Conservation (phyloP, 345 rosid species). For the Populus nigra region DNA sequence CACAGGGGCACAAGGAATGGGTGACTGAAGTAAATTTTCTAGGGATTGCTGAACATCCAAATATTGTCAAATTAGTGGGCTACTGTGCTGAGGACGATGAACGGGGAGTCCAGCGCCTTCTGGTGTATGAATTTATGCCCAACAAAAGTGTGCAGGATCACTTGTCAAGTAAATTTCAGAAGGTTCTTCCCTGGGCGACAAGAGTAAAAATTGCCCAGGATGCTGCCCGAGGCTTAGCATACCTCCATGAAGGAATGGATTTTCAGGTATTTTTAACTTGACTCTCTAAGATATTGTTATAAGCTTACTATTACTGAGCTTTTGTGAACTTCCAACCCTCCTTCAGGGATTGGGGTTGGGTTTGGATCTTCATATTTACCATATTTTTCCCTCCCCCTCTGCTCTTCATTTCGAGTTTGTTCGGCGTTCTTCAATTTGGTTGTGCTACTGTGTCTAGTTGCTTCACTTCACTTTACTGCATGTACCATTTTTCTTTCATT, state of each 20-base stretch:
- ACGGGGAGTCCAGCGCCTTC: constrained; percentile 86
- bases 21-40: constrained; percentile 90
- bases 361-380: background rate
- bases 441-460: background rate
- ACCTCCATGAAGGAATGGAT: constrained; percentile 92
- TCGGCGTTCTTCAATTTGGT: no score
- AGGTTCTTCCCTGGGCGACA: constrained; percentile 69
- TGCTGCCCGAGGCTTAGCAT: constrained; percentile 82
- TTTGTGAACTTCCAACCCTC: background rate
- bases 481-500: background rate
- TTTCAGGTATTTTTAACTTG: constrained; percentile 58
- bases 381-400: no score
- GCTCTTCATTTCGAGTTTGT: background rate
- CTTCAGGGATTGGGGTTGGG: background rate
- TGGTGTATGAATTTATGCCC: constrained; percentile 86
- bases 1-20: constrained; percentile 97
- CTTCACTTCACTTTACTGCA: background rate
- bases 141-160: constrained; percentile 92
- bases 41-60: constrained; percentile 93
- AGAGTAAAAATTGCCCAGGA: constrained; percentile 83
- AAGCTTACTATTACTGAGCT: background rate
- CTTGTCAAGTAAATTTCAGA: constrained; percentile 54
- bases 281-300: background rate
- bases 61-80: constrained; percentile 81
- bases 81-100: constrained; percentile 97